Evolutionary conservation across 192 early-diverging fungal genomes (phyloP).

Genomic region (Coemansia asiatica): DNA sequence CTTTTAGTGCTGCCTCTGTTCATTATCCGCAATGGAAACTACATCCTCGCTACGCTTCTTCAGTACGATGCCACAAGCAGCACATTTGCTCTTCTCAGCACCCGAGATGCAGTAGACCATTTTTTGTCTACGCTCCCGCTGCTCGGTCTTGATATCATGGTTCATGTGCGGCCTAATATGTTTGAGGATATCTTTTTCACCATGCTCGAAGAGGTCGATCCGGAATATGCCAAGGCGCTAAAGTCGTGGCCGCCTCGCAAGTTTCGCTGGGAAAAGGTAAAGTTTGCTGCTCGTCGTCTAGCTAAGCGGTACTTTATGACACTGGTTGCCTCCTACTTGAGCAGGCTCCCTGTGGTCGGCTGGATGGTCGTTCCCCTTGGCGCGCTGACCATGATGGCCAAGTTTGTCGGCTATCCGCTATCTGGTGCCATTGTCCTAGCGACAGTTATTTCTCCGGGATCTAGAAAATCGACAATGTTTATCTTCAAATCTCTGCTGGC

Average conservation of each 20-base stretch:
- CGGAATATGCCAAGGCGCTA: conserved; percentile 34
- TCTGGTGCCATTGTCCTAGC: conserved; percentile 23
- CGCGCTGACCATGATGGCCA: conserved; percentile 38
- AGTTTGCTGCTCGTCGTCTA: conserved; percentile 33
- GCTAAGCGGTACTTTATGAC: conserved; percentile 45
- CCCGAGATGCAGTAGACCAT: conserved; percentile 33
- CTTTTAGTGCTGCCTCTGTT: conserved; percentile 39
- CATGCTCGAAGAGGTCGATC: conserved; percentile 42
- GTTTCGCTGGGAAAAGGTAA: conserved; percentile 43
- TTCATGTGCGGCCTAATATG: conserved; percentile 25
- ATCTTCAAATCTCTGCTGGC: conserved; percentile 52
- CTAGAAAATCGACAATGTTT: conserved; percentile 30
- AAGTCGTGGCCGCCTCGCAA: conserved; percentile 34
- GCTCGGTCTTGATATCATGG: conserved; percentile 41
- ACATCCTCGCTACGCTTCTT: conserved; percentile 16
- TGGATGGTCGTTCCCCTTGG: conserved; percentile 46
- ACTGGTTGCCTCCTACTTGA: conserved; percentile 27
- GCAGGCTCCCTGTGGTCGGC: conserved; percentile 33
- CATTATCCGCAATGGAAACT: conserved; percentile 31
- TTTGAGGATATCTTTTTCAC: conserved; percentile 43
- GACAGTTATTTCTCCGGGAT: conserved; percentile 32
- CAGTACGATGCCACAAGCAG: conserved; percentile 35
- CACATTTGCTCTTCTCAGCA: conserved; percentile 39
- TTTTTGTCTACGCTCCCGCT: conserved; percentile 44
- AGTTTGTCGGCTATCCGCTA: conserved; percentile 44